phyloP scores from a whole-genome alignment of 768 basidiomycete genomes.

The Naganishia randhawae region DNA sequence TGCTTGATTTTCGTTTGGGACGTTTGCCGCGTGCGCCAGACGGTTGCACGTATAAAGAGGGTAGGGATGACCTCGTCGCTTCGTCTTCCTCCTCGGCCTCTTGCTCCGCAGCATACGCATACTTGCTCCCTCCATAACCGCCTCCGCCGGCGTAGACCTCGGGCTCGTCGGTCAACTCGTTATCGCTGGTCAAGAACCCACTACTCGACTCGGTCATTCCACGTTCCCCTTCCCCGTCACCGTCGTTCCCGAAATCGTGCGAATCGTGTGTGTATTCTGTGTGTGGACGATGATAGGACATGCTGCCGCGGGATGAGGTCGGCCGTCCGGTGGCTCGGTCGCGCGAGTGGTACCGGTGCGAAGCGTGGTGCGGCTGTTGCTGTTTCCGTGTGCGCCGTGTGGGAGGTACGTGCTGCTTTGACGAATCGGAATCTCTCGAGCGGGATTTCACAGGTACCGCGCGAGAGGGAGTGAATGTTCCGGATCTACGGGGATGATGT shows the following conservation, averaged over 20 bases:
- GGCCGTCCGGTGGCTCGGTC: neutral
- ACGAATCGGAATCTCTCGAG: neutral
- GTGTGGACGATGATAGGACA: neutral
- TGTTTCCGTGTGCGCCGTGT: neutral
- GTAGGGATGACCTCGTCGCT: too few species aligned
- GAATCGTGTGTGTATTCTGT: neutral
- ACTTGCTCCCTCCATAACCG: neutral
- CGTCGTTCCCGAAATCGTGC: slow-evolving; percentile 6
- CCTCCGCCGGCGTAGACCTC: neutral
- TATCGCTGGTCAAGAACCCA: slow-evolving; percentile 10
- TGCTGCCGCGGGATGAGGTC: neutral
- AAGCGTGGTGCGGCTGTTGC: neutral
- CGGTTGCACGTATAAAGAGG: too few species aligned
- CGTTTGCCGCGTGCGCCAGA: neutral
- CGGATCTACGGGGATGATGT: too few species aligned
- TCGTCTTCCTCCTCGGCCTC: neutral
- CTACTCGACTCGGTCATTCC: neutral
- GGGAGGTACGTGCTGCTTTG: neutral
- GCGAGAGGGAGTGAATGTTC: too few species aligned
- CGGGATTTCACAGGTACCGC: neutral
- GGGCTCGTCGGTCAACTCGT: slow-evolving; percentile 8
- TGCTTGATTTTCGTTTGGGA: slow-evolving; percentile 1
- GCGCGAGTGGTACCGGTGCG: neutral
- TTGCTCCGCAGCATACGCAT: neutral
- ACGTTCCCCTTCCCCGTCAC: neutral